Evolutionary conservation across 805 yeast species (phyloP).

Genomic region (Scheffersomyces amazonensis): DNA sequence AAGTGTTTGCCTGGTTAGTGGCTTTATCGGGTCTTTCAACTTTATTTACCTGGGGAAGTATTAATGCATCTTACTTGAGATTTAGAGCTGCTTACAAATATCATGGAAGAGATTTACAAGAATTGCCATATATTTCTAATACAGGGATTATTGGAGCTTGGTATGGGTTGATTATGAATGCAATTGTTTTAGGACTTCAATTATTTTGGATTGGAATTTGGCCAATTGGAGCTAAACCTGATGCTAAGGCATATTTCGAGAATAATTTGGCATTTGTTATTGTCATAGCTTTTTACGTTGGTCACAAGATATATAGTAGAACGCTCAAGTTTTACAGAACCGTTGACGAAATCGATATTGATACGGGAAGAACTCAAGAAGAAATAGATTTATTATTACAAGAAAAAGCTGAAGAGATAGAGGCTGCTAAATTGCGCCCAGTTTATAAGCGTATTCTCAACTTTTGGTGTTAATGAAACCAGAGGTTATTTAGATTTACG

Average conservation of each 20-base stretch:
- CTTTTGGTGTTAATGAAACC: conserved; percentile 14
- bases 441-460: conserved; percentile 18
- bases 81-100: conserved; percentile 28
- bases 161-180: conserved; percentile 21
- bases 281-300: conserved; percentile 45
- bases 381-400: conserved; percentile 51
- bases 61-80: conserved; percentile 29
- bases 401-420: conserved; percentile 46
- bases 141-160: conserved; percentile 40
- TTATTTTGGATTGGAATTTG: conserved; percentile 31
- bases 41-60: conserved; percentile 33
- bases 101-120: conserved; percentile 41
- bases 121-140: conserved; percentile 52
- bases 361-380: conserved; percentile 57
- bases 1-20: conserved; percentile 35
- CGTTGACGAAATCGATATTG: conserved; percentile 55
- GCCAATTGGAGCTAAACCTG: conserved; percentile 25
- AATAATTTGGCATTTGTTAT: conserved; percentile 52
- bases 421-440: conserved; percentile 13
- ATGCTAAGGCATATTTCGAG: conserved; percentile 49
- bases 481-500: no score
- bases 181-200: conserved; percentile 27
- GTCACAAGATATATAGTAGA: conserved; percentile 47
- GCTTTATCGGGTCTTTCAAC: conserved; percentile 35
- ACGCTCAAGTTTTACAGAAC: conserved; percentile 33